Evolutionary conservation across 768 basidiomycete genomes (phyloP).

Genomic region (Amanita thiersii): DNA sequence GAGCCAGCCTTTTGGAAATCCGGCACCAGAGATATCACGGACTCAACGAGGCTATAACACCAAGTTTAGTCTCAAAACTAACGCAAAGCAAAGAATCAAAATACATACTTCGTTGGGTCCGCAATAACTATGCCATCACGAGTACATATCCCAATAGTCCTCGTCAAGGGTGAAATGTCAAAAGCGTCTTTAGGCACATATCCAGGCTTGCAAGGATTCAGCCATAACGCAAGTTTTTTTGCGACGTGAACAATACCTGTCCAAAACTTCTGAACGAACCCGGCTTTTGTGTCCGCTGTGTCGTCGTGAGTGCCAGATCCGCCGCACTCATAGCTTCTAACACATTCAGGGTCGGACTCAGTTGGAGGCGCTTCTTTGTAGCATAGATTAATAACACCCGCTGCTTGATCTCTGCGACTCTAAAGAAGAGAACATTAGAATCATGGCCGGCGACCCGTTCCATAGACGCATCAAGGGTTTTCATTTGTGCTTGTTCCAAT

Average conservation of each 20-base stretch:
- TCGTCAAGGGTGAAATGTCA: slow-evolving; percentile 49
- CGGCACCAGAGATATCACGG: slow-evolving; percentile 45
- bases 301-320: slow-evolving; percentile 26
- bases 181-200: slow-evolving; percentile 67
- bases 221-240: too few relatives aligned
- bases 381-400: slow-evolving; percentile 45
- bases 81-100: background rate
- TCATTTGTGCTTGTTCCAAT: slow-evolving; percentile 35
- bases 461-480: slow-evolving; percentile 44
- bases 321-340: slow-evolving; percentile 58
- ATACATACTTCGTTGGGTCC: slow-evolving; percentile 58
- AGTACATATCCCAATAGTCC: slow-evolving; percentile 59
- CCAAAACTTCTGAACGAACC: slow-evolving; percentile 56
- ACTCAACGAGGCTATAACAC: slow-evolving; percentile 28
- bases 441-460: slow-evolving; percentile 55
- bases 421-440: slow-evolving; percentile 53
- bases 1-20: slow-evolving; percentile 37
- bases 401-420: slow-evolving; percentile 42
- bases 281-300: slow-evolving; percentile 26
- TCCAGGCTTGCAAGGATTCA: too few relatives aligned
- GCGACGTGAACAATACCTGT: too few relatives aligned
- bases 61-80: background rate
- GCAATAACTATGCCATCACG: slow-evolving; percentile 57
- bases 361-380: too few relatives aligned
- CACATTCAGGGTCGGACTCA: too few relatives aligned